Percentiles rank a stretch among this genome's conserved stretches.
These are phyloP conservation scores for Glycine latifolia DNA, from an alignment of 306 rosid genomes.

Conservation along the genomic window DNA sequence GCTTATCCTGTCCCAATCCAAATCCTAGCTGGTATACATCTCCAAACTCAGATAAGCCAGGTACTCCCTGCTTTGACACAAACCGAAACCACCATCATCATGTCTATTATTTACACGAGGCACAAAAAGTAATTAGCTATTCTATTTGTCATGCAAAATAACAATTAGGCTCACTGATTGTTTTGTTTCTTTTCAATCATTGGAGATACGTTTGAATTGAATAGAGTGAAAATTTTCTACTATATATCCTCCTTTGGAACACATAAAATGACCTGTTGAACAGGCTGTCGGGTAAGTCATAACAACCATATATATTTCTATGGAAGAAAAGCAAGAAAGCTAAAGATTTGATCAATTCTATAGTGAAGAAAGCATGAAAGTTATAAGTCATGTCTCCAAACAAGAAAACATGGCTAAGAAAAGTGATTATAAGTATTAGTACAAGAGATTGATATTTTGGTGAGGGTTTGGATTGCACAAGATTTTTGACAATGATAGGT, in stretches of 20 bases:
- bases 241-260: too few relatives aligned
- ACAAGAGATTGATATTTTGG: slow-evolving; percentile 38
- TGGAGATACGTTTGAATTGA: slow-evolving; percentile 32
- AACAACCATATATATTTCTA: background rate
- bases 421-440: slow-evolving; percentile 44
- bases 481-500: slow-evolving; percentile 29
- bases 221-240: background rate
- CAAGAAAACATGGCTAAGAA: slow-evolving; percentile 38
- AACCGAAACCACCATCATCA: slow-evolving; percentile 32
- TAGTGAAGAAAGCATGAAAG: background rate
- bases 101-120: background rate
- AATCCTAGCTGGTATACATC: slow-evolving; percentile 72
- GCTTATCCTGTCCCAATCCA: slow-evolving; percentile 73
- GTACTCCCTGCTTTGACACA: slow-evolving; percentile 65
- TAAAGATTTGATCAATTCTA: too few relatives aligned
- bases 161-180: slow-evolving; percentile 40
- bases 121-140: slow-evolving; percentile 19
- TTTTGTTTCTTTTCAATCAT: slow-evolving; percentile 47
- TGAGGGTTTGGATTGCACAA: slow-evolving; percentile 18
- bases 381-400: slow-evolving; percentile 46
- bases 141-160: slow-evolving; percentile 11
- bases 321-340: slow-evolving; percentile 17
- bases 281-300: slow-evolving; percentile 42
- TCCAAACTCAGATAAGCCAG: slow-evolving; percentile 80
- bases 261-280: slow-evolving; percentile 1